These are phyloP conservation scores for Gentiana dahurica DNA, from an alignment of 257 asterid species.

Conservation along the genomic window DNA sequence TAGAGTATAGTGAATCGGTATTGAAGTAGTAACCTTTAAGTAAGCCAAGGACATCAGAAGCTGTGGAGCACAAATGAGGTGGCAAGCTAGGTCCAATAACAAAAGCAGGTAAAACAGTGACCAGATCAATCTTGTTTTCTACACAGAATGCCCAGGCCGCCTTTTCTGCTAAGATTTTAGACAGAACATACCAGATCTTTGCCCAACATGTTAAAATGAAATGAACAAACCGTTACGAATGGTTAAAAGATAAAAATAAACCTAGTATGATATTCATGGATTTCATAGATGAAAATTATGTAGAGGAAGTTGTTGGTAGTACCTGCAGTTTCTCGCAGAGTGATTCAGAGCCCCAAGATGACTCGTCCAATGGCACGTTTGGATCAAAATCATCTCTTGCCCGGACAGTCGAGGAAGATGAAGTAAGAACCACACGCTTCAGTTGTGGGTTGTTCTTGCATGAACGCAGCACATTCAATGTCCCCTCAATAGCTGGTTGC, in stretches of 20 bases:
- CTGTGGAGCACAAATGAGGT: conserved; percentile 50
- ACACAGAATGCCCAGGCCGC: conserved; percentile 87
- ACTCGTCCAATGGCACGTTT: conserved; percentile 48
- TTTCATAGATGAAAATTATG: too few species aligned
- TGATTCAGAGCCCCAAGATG: conserved; percentile 71
- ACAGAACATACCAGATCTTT: conserved; percentile 67
- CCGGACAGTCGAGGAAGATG: conserved; percentile 82
- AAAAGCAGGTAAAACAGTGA: conserved; percentile 63
- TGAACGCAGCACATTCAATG: conserved; percentile 69
- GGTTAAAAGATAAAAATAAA: neutral
- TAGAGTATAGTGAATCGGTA: too few species aligned
- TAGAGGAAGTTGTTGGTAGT: too few species aligned
- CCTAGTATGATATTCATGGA: too few species aligned
- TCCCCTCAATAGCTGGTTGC: conserved; percentile 86
- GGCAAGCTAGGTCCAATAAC: conserved; percentile 77
- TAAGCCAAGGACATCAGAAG: conserved; percentile 74
- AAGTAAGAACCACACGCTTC: conserved; percentile 80
- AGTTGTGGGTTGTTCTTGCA: conserved; percentile 61
- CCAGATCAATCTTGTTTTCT: conserved; percentile 49
- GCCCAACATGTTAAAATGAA: too few species aligned
- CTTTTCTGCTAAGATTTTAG: conserved; percentile 81
- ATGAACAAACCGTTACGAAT: too few species aligned
- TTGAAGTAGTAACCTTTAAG: conserved; percentile 38
- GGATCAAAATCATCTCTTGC: conserved; percentile 51
- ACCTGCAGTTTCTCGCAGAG: conserved; percentile 64